A percentile compares a stretch with the other conserved stretches of the same genome.
These are phyloP conservation scores for Xylaria nigripes DNA, from an alignment of 495 filamentous ascomycete species.

Conservation along the genomic window DNA sequence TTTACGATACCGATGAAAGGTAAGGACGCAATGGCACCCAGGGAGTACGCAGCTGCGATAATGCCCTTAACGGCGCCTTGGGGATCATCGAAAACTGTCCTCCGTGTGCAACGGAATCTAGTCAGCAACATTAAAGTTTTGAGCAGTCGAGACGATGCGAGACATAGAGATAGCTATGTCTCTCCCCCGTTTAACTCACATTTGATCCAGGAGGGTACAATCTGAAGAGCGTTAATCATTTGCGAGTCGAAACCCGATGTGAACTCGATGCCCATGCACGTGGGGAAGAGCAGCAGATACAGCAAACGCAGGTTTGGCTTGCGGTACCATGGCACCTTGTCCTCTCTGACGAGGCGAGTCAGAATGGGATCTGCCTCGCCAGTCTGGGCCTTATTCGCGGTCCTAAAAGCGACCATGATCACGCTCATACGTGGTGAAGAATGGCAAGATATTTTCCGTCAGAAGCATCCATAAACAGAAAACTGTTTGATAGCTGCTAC, in stretches of 20 bases:
- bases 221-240: conserved; percentile 58
- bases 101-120: neutral
- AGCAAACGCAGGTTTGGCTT: conserved; percentile 55
- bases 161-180: neutral
- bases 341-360: conserved; percentile 40
- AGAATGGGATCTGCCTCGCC: conserved; percentile 32
- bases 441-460: neutral
- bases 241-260: conserved; percentile 59
- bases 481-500: neutral
- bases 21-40: conserved; percentile 50
- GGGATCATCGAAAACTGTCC: conserved; percentile 30
- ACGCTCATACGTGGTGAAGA: neutral
- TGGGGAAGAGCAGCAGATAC: conserved; percentile 57
- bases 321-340: conserved; percentile 50
- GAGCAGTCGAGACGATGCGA: too few species aligned
- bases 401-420: conserved; percentile 7
- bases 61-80: conserved; percentile 36
- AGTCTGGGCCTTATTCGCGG: conserved; percentile 15
- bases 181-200: conserved; percentile 32
- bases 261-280: conserved; percentile 58
- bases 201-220: conserved; percentile 47
- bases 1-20: conserved; percentile 51
- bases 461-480: neutral
- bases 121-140: neutral
- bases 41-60: conserved; percentile 41